Evolutionary conservation across 805 yeast genomes (phyloP).

Genomic region (Kuraishia cidri): DNA sequence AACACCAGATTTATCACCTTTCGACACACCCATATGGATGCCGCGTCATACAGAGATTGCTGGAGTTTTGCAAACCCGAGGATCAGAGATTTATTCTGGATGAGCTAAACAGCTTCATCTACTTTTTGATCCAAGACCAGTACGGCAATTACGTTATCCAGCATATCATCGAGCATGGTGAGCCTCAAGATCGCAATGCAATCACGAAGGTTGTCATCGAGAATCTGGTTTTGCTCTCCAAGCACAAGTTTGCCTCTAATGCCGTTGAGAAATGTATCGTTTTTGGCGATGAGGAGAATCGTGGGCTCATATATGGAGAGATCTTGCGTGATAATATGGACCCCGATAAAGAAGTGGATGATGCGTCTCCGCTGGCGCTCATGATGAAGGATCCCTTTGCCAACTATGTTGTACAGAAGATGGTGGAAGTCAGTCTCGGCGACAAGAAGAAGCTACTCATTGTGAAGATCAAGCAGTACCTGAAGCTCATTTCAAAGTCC

Average conservation of each 20-base stretch:
- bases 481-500: constrained; percentile 62
- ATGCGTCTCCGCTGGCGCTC: constrained; percentile 63
- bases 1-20: constrained; percentile 67
- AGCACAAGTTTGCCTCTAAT: constrained; percentile 95
- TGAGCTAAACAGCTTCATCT: constrained; percentile 66
- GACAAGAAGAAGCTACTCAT: constrained; percentile 64
- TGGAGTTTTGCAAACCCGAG: constrained; percentile 63
- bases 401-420: constrained; percentile 91
- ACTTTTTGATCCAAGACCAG: constrained; percentile 83
- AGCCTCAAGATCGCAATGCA: constrained; percentile 39
- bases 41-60: constrained; percentile 86
- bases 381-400: constrained; percentile 99
- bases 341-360: constrained; percentile 40
- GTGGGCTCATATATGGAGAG: constrained; percentile 52
- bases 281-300: constrained; percentile 56
- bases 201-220: constrained; percentile 65
- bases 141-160: constrained; percentile 98
- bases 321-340: constrained; percentile 47
- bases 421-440: constrained; percentile 74
- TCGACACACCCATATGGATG: constrained; percentile 98
- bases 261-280: constrained; percentile 93
- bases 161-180: constrained; percentile 85
- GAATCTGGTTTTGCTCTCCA: constrained; percentile 62
- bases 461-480: constrained; percentile 67
- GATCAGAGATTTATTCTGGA: constrained; percentile 62